phyloP scores from a whole-genome alignment of 345 rosid genomes.

The Microthlaspi erraticum region DNA sequence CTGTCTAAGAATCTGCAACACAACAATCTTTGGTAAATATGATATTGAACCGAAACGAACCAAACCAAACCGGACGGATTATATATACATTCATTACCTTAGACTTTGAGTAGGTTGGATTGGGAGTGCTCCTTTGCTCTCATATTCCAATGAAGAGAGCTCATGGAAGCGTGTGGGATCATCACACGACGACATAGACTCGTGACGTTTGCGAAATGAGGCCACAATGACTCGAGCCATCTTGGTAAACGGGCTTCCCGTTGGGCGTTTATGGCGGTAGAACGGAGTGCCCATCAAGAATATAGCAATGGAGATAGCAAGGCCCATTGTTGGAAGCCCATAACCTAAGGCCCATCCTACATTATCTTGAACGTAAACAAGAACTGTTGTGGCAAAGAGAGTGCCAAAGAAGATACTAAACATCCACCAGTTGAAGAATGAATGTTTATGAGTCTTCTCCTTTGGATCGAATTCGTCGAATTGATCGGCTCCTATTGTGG shows the following conservation, averaged over 20 bases:
- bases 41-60: too few relatives aligned
- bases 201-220: conserved; percentile 61
- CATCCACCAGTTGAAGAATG: conserved; percentile 99
- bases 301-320: conserved; percentile 56
- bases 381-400: conserved; percentile 78
- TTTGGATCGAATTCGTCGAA: conserved; percentile 81
- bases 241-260: conserved; percentile 75
- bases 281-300: conserved; percentile 74
- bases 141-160: conserved; percentile 56
- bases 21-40: not conserved
- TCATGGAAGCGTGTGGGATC: conserved; percentile 60
- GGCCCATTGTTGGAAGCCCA: conserved; percentile 78
- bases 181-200: conserved; percentile 48
- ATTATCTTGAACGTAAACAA: conserved; percentile 88
- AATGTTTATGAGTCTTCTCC: conserved; percentile 75
- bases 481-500: conserved; percentile 91
- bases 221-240: conserved; percentile 82
- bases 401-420: conserved; percentile 89
- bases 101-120: conserved; percentile 65
- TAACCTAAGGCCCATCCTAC: conserved; percentile 88
- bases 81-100: conserved; percentile 48
- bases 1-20: conserved; percentile 61
- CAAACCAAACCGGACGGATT: too few relatives aligned
- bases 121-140: conserved; percentile 50
- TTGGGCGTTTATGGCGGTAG: conserved; percentile 71